Base-by-base conservation (phyloP, 2,329 filamentous ascomycete genomes). In the Fusarium euwallaceae region DNA sequence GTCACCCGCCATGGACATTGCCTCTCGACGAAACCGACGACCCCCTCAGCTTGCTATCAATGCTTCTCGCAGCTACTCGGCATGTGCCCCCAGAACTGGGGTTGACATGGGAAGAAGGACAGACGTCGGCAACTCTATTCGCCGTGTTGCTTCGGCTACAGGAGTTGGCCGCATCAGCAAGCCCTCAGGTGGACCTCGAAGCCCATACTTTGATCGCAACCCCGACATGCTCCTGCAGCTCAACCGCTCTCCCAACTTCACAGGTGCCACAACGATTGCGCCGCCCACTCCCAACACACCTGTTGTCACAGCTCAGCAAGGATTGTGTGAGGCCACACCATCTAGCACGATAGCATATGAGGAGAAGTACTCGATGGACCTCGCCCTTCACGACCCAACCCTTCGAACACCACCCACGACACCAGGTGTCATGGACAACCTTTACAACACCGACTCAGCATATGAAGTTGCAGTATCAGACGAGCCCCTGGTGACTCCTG, bases 371-470 rank as follows among this genome's bases (percentile, higher is more conserved):
- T 72, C 79, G 1, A 75, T 81, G 14, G 79, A 81, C 37, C 65
- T 81, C 61, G 70, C 73, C n/a, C 56, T 81, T 39, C 85, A 79
- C 24, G 86, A 88, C 70, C 81, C 84, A 22, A 86, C 85, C 20
- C 80, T 89, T 59, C 87, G 87, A 75, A 89, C 88, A 7, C 88
- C 88, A 16, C 88, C 88, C 4, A 86, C 84, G 6, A 90, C 88
- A 2, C 88, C 88, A 0, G 87, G 87, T 17, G 76, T 88, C 39
- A 79, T 87, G 70, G 80, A 84, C 34, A 82, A 82, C 63, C 81
- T 86, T 51, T 83, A 84, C 61, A 81, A 82, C 60, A 77, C 83
- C n/a, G 83, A 85, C 67, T 84, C 84, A 11, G 77, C 81, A 12
- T 83, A 81, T 61, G 82, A 84, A 76, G 76, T 83, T 69, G 76